Base-by-base conservation (phyloP, 2,329 filamentous ascomycete species). In the Aspergillus sp. region DNA sequence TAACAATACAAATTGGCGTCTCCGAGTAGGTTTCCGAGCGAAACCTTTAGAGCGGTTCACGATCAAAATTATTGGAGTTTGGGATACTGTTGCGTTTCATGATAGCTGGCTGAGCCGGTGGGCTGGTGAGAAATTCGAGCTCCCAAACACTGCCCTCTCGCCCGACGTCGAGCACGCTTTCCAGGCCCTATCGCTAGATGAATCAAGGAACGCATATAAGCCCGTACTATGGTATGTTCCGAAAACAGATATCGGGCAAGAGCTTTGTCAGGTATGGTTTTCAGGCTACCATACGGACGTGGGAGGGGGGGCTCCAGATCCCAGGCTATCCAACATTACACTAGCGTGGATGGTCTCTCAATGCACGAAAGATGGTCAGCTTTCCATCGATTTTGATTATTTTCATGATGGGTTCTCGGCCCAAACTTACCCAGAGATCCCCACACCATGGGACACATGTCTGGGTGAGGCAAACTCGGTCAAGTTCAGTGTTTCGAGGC, bases 331-430 rank as follows among this genome's bases (percentile, higher is more conserved):
- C 3, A 36, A 48, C 24, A 48, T 48, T 32, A n/a, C 46, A 14
- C 36, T 48, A 24, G 46, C 46, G 16, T 48, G 46, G 46, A 48
- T 48, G 46, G 46, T 48, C 13, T 36, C 35, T 19, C 46, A 48
- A 20, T 48, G 36, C 24, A 48, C 46, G 8, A 48, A 48, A 33
- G 22, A 48, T 36, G 35, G 10, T 5, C 46, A 48, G 16, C 16
- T 48, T 3, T 24, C 32, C n/a, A 48, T 48, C 35, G 35, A 48
- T 38, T 14, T 48, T 24, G 36, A 48, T 11, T 48, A 48, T 32
- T 48, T 48, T n/a, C 30, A 48, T 48, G 46, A 48, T 22, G 33
- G 40, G 11, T 42, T 42, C 14, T 42, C 35, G 35, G 13, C 16
- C 16, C 14, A n/a, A 38, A n/a, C n/a, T 36, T 32, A 20, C 17